Evolutionary conservation across 73 alveolate species (phyloP).

Genomic region (Breviolum minutum): DNA sequence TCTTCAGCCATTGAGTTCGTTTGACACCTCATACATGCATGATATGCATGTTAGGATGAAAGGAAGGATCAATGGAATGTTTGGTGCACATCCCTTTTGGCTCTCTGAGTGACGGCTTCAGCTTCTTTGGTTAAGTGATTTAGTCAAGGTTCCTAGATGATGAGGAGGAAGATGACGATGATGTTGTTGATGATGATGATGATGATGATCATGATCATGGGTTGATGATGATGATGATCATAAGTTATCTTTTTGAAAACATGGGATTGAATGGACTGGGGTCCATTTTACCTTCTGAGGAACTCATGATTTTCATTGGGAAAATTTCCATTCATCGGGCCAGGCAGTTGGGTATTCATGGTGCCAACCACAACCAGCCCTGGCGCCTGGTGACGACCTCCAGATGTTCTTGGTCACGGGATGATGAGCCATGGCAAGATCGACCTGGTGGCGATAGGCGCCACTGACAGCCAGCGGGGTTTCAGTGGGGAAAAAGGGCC

Average conservation of each 20-base stretch:
- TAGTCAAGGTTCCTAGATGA: too few species aligned
- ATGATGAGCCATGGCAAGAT: constrained; percentile 94
- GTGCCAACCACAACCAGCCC: constrained; percentile 89
- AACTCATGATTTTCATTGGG: background rate
- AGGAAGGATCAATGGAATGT: too few species aligned
- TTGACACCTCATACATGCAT: too few species aligned
- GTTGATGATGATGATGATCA: background rate
- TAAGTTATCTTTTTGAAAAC: background rate
- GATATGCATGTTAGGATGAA: too few species aligned
- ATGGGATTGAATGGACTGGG: background rate
- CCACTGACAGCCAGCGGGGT: background rate
- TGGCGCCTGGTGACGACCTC: constrained; percentile 92
- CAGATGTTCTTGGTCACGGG: constrained; percentile 89
- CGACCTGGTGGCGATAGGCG: constrained; percentile 68
- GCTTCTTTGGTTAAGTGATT: too few species aligned
- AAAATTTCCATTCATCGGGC: background rate
- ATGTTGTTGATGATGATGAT: too few species aligned
- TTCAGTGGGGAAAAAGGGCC: background rate
- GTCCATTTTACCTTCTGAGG: background rate
- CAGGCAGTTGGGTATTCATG: constrained; percentile 77
- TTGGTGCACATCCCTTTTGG: too few species aligned
- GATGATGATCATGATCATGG: too few species aligned
- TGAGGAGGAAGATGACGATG: too few species aligned
- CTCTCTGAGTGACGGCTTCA: too few species aligned
- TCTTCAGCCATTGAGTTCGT: too few species aligned